Percentiles rank a stretch among this genome's conserved stretches.
phyloP scores from a whole-genome alignment of 1,139 yeast genomes.

The Geotrichum fermentans region DNA sequence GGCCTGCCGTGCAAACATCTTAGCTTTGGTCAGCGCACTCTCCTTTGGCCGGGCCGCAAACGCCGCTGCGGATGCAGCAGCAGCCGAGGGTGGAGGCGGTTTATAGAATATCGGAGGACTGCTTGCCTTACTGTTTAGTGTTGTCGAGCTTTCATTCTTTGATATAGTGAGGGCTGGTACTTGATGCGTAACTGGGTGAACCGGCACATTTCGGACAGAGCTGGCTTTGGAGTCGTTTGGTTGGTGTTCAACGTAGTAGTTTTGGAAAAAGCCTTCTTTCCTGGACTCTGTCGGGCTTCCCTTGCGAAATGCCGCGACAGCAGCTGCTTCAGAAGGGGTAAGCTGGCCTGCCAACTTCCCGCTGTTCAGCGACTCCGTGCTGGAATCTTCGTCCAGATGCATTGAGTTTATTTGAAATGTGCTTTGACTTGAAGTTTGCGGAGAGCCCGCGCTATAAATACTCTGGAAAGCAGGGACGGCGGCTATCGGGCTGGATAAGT shows the following conservation, averaged over 20 bases:
- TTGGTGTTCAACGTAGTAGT: not conserved
- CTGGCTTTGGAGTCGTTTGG: not conserved
- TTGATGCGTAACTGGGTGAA: slow-evolving; percentile 7
- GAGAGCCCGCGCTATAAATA: not conserved
- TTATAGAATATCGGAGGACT: slow-evolving; percentile 10
- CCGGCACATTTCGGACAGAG: slow-evolving; percentile 6
- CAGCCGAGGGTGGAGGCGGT: slow-evolving; percentile 17
- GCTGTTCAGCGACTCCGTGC: slow-evolving; percentile 1
- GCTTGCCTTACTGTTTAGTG: slow-evolving; percentile 4
- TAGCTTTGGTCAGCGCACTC: slow-evolving; percentile 34
- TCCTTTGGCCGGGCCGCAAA: slow-evolving; percentile 33
- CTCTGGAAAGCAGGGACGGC: slow-evolving; percentile 3
- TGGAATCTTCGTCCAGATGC: slow-evolving; percentile 17
- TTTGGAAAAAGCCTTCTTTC: not conserved
- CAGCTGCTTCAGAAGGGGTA: slow-evolving; percentile 27
- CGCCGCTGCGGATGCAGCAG: slow-evolving; percentile 31
- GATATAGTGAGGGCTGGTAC: slow-evolving; percentile 3
- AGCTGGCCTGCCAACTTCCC: slow-evolving; percentile 19
- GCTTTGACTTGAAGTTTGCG: not conserved
- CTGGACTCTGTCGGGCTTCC: not conserved
- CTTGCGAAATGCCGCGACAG: slow-evolving; percentile 25
- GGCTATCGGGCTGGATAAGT: slow-evolving; percentile 22
- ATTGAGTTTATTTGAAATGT: not conserved
- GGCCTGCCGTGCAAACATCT: slow-evolving; percentile 38
- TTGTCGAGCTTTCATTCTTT: not conserved